Conservation (phyloP, 768 basidiomycete genomes). For the Tulasnella sp. region DNA sequence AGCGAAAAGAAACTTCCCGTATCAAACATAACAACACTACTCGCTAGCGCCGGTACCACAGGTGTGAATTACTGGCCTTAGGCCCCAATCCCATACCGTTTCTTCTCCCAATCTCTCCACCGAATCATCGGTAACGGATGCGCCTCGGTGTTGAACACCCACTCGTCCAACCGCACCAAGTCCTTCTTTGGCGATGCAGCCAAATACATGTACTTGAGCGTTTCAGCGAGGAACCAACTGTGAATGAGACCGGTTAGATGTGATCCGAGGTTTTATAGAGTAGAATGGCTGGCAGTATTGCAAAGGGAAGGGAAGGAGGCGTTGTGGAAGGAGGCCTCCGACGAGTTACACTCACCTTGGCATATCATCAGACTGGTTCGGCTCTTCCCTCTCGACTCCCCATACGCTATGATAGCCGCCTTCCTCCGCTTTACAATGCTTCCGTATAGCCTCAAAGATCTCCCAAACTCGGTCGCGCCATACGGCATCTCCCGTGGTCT, state of each 20-base stretch:
- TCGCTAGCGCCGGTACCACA: not conserved
- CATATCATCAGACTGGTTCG: constrained; percentile 48
- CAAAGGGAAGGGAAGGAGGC: not conserved
- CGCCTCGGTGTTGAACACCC: constrained; percentile 51
- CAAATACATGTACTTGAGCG: constrained; percentile 65
- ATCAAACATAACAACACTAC: not conserved
- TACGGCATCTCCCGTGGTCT: constrained; percentile 52
- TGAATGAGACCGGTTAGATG: not conserved
- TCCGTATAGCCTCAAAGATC: constrained; percentile 60
- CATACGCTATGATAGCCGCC: constrained; percentile 54
- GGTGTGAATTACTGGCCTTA: not conserved
- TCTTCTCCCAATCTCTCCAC: constrained; percentile 34
- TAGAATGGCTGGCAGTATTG: constrained; percentile 15
- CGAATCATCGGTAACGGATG: constrained; percentile 68
- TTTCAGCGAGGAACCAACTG: constrained; percentile 51
- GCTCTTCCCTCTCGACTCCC: constrained; percentile 40
- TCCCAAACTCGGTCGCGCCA: constrained; percentile 69
- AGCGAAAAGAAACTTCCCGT: not conserved
- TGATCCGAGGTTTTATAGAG: not conserved
- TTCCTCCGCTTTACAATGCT: constrained; percentile 45
- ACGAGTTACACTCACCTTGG: constrained; percentile 51
- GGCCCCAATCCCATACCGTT: constrained; percentile 5
- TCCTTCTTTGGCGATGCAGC: constrained; percentile 52
- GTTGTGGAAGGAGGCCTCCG: not conserved
- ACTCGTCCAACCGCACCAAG: constrained; percentile 41